A percentile compares a stretch with the other conserved stretches of the same genome.
These are phyloP conservation scores for Myochromella boudieri DNA, from an alignment of 768 basidiomycete genomes.

Conservation along the genomic window DNA sequence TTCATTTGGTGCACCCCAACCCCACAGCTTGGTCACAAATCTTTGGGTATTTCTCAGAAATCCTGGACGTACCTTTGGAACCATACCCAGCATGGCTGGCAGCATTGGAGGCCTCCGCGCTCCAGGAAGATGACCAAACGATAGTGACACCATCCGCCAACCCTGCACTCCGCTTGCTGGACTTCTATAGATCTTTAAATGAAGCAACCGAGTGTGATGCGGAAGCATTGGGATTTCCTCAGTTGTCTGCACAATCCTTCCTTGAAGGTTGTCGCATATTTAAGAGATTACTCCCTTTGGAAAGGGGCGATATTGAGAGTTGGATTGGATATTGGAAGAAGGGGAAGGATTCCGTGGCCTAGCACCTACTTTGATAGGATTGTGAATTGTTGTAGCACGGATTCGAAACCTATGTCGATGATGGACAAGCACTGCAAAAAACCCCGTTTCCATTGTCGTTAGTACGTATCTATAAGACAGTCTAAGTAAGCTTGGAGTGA, in stretches of 20 bases:
- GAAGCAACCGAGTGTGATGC: too few species aligned
- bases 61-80: constrained; percentile 27
- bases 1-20: constrained; percentile 28
- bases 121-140: background rate
- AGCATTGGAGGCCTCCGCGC: constrained; percentile 20
- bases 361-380: too few species aligned
- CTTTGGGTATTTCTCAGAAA: constrained; percentile 17
- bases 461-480: too few species aligned
- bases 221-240: constrained; percentile 22
- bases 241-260: constrained; percentile 15
- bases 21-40: constrained; percentile 23
- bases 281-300: constrained; percentile 5
- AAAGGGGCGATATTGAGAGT: background rate
- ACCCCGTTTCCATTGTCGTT: too few species aligned
- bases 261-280: too few species aligned
- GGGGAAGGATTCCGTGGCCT: too few species aligned
- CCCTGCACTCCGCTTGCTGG: constrained; percentile 27
- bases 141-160: constrained; percentile 11
- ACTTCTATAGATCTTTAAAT: constrained; percentile 25
- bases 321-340: constrained; percentile 10
- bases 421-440: too few species aligned
- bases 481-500: too few species aligned
- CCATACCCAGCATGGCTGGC: constrained; percentile 30
- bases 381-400: too few species aligned
- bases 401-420: too few species aligned